phyloP scores from a whole-genome alignment of 306 rosid species.

The Heteromeles arbutifolia region DNA sequence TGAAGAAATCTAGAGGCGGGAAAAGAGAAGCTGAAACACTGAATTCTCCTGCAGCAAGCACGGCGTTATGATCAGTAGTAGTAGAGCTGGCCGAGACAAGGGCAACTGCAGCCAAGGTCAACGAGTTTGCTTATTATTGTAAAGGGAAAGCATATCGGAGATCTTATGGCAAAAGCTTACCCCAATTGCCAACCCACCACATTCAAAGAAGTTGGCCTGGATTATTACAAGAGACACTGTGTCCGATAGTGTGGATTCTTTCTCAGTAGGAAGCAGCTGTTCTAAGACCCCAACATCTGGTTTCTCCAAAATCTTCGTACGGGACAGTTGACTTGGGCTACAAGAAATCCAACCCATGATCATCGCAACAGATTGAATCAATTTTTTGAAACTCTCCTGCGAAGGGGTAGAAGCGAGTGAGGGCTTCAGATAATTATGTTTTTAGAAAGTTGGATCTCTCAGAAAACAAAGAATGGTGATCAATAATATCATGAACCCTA shows the following conservation, averaged over 20 bases:
- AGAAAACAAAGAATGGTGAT: background rate
- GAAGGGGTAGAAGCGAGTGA: constrained; percentile 27
- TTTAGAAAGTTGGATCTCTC: constrained; percentile 12
- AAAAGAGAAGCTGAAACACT: background rate
- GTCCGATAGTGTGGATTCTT: constrained; percentile 3
- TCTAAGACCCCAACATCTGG: background rate
- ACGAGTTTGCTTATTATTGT: constrained; percentile 27
- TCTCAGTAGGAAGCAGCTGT: constrained; percentile 15
- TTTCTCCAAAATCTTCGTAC: constrained; percentile 5
- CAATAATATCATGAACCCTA: background rate
- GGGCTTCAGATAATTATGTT: constrained; percentile 23
- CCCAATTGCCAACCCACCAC: constrained; percentile 47
- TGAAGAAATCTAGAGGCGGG: background rate
- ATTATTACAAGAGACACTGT: constrained; percentile 17
- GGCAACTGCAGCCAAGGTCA: constrained; percentile 20
- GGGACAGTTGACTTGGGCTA: constrained; percentile 16
- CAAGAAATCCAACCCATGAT: constrained; percentile 19
- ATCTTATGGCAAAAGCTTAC: constrained; percentile 33
- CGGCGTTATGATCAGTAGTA: background rate
- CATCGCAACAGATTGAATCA: constrained; percentile 24
- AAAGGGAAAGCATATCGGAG: constrained; percentile 28
- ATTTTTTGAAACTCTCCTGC: constrained; percentile 33
- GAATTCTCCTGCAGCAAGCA: background rate
- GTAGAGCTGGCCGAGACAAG: background rate
- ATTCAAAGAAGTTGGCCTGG: constrained; percentile 35